Evolutionary conservation across 2,329 filamentous ascomycete genomes (phyloP).

Genomic region (Aureobasidium sp.): DNA sequence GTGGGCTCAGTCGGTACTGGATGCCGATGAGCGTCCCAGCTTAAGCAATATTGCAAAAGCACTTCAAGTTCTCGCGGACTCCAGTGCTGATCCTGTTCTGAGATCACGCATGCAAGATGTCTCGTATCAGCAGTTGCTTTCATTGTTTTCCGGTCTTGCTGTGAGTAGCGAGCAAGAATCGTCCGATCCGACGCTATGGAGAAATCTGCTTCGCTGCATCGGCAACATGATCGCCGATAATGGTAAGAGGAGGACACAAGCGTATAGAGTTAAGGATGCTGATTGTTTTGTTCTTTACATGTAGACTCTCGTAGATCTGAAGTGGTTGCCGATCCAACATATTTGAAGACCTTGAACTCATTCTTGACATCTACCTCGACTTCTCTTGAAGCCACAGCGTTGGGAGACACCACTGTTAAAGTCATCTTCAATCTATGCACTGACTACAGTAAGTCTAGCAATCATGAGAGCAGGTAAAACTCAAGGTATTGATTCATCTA

Average conservation of each 20-base stretch:
- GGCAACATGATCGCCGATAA: conserved; percentile 19
- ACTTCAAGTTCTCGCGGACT: conserved; percentile 7
- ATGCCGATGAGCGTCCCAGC: conserved; percentile 5
- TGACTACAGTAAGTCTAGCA: conserved; percentile 9
- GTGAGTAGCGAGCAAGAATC: background rate
- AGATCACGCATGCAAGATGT: conserved; percentile 9
- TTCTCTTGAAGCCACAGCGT: background rate
- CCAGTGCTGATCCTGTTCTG: background rate
- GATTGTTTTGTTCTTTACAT: background rate
- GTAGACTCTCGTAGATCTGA: conserved; percentile 7
- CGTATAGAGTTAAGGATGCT: background rate
- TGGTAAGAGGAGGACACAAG: conserved; percentile 4
- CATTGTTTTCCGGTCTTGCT: background rate
- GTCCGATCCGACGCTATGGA: background rate
- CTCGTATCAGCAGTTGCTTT: background rate
- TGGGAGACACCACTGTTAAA: conserved; percentile 13
- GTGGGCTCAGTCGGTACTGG: conserved; percentile 3
- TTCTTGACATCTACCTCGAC: background rate
- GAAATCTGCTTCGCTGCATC: conserved; percentile 14
- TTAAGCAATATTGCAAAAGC: background rate
- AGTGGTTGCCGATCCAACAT: background rate
- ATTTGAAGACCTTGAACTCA: background rate
- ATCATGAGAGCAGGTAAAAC: background rate
- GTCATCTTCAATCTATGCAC: conserved; percentile 18
- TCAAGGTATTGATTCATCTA: background rate